phyloP scores from a whole-genome alignment of 2,329 filamentous ascomycete species.

The Sporothrix globosa region DNA sequence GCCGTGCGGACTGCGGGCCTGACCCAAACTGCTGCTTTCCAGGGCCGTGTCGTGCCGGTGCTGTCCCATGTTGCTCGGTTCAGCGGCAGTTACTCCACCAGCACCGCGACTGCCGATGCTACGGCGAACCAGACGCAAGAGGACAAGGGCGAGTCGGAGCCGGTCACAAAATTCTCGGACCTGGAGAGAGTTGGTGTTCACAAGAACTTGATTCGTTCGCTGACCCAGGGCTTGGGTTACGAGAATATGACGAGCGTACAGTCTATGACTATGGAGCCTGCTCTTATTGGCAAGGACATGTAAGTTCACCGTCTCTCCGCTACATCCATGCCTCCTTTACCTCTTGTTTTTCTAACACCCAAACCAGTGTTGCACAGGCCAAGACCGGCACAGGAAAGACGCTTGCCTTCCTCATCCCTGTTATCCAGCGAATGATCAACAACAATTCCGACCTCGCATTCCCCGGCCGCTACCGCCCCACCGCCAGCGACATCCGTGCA shows the following conservation, averaged over 20 bases:
- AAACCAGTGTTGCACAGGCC: constrained; percentile 77
- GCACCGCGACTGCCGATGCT: background rate
- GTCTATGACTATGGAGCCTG: constrained; percentile 76
- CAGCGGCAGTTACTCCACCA: constrained; percentile 31
- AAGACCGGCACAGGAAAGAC: constrained; percentile 98
- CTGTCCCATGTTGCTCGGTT: constrained; percentile 20
- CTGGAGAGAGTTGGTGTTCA: constrained; percentile 59
- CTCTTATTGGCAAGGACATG: constrained; percentile 80
- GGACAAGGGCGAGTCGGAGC: background rate
- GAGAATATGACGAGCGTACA: constrained; percentile 93
- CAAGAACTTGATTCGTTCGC: constrained; percentile 64
- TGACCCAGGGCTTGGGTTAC: constrained; percentile 74
- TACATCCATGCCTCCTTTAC: background rate
- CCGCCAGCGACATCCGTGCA: constrained; percentile 65
- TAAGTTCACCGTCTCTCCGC: constrained; percentile 51
- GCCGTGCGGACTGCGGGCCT: constrained; percentile 21
- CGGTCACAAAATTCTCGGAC: constrained; percentile 48
- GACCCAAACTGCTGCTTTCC: background rate
- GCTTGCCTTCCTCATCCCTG: constrained; percentile 84
- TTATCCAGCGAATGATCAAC: constrained; percentile 76
- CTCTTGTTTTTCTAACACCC: constrained; percentile 27
- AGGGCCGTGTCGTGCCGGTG: background rate
- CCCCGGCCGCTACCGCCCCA: constrained; percentile 44
- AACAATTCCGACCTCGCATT: constrained; percentile 64
- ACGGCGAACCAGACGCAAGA: background rate